Conservation (phyloP, 1,284 basidiomycete genomes). For the Heterobasidion parviporum region DNA sequence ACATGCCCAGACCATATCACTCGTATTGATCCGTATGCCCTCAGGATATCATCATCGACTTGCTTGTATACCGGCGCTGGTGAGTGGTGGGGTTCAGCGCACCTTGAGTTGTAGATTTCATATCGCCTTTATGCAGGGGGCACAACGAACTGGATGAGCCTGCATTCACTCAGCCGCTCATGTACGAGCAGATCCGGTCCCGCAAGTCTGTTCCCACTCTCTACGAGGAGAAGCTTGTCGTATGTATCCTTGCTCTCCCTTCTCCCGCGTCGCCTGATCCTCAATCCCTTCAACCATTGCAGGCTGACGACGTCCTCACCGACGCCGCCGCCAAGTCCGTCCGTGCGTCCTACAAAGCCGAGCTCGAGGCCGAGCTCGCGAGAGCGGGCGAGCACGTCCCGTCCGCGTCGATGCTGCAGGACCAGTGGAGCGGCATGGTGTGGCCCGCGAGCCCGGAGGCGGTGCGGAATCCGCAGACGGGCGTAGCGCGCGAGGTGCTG, state of each 20-base stretch:
- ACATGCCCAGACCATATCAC: neutral
- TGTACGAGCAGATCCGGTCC: constrained; percentile 80
- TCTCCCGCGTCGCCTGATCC: neutral
- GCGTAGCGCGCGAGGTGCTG: constrained; percentile 46
- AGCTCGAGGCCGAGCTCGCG: constrained; percentile 54
- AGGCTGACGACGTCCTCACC: constrained; percentile 53
- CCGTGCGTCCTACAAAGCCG: constrained; percentile 48
- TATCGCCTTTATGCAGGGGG: constrained; percentile 32
- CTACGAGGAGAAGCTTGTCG: constrained; percentile 74
- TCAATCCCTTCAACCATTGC: neutral
- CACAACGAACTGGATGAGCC: constrained; percentile 92
- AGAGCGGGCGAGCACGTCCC: constrained; percentile 39
- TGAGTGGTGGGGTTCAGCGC: constrained; percentile 18
- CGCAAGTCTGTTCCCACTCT: constrained; percentile 72
- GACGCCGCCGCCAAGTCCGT: constrained; percentile 37
- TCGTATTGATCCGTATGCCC: neutral
- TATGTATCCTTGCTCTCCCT: constrained; percentile 23
- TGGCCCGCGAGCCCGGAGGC: constrained; percentile 62
- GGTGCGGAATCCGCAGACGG: constrained; percentile 55
- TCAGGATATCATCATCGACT: constrained; percentile 78
- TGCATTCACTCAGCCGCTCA: constrained; percentile 80
- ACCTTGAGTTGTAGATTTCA: neutral
- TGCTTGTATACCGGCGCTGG: constrained; percentile 84
- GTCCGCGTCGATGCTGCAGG: constrained; percentile 44
- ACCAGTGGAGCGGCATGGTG: constrained; percentile 62